Conservation (phyloP, 768 basidiomycete species). For the Omphalotus guepiniiformis region DNA sequence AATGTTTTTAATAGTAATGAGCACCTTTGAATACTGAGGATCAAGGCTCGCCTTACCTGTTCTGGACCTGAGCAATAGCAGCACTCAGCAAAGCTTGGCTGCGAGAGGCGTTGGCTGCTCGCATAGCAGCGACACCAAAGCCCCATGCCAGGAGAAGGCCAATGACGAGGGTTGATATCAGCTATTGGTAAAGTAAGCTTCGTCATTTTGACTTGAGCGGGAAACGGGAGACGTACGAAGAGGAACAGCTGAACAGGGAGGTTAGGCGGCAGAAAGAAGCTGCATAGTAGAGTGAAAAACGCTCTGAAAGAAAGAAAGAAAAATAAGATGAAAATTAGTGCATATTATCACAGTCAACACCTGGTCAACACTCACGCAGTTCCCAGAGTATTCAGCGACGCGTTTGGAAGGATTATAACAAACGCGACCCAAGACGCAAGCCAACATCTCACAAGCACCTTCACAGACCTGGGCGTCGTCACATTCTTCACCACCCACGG, state of each 20-base stretch:
- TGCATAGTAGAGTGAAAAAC: slow-evolving; percentile 40
- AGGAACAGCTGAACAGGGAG: slow-evolving; percentile 46
- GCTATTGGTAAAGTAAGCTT: slow-evolving; percentile 17
- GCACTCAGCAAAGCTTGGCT: slow-evolving; percentile 26
- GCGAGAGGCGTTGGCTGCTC: slow-evolving; percentile 37
- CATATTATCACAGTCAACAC: neutral
- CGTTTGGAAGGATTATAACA: slow-evolving; percentile 35
- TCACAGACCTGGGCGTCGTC: slow-evolving; percentile 30
- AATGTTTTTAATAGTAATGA: neutral
- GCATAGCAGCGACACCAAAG: slow-evolving; percentile 50
- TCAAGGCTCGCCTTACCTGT: slow-evolving; percentile 22
- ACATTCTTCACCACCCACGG: slow-evolving; percentile 35
- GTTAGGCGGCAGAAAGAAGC: slow-evolving; percentile 43
- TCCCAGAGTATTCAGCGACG: slow-evolving; percentile 31
- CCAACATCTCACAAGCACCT: slow-evolving; percentile 37
- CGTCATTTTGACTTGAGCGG: neutral
- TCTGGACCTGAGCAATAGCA: slow-evolving; percentile 22
- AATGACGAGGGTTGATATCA: slow-evolving; percentile 38
- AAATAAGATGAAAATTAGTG: neutral
- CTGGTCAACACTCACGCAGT: slow-evolving; percentile 30
- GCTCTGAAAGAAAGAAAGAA: slow-evolving; percentile 23
- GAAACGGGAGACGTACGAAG: slow-evolving; percentile 30
- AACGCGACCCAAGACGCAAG: slow-evolving; percentile 34
- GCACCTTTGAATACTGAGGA: neutral
- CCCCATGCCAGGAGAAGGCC: slow-evolving; percentile 53